A percentile compares a stretch with the other conserved stretches of the same genome.
Conservation (phyloP, 148 eudicot species). For the Chenopodium suecicum region DNA sequence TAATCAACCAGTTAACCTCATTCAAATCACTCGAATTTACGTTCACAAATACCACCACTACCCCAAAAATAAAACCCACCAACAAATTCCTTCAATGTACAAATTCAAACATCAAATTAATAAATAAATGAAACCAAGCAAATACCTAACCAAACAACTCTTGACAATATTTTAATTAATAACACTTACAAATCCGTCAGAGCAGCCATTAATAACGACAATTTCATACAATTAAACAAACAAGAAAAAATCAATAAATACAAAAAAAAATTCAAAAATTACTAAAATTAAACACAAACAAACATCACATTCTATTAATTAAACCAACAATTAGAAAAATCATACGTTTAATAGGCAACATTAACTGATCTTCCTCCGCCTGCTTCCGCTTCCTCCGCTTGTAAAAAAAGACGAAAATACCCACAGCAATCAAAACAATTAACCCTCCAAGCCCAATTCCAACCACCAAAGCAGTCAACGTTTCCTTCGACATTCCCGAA, state of each 20-base stretch:
- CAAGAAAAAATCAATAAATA: neutral
- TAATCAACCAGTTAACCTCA: neutral
- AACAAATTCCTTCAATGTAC: neutral
- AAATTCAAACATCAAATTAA: neutral
- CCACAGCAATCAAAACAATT: slow-evolving; percentile 50
- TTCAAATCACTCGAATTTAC: neutral
- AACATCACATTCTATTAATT: neutral
- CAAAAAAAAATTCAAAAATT: neutral
- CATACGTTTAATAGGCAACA: slow-evolving; percentile 30
- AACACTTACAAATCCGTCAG: neutral
- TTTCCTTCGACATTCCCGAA: slow-evolving; percentile 29
- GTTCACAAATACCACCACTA: neutral
- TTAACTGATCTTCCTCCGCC: slow-evolving; percentile 3
- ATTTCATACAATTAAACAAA: neutral
- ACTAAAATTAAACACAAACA: neutral
- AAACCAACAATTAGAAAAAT: neutral
- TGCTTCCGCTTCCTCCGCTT: slow-evolving; percentile 30
- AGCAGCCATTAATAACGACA: slow-evolving; percentile 15
- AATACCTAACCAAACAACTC: neutral
- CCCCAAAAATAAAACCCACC: neutral
- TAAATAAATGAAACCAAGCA: neutral
- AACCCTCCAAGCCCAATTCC: slow-evolving; percentile 75
- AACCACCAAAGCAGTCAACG: slow-evolving; percentile 51
- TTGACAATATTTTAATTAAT: neutral
- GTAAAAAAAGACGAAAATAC: slow-evolving; percentile 50